Conservation (phyloP, 2,329 filamentous ascomycete species). For the Lachnellula arida region DNA sequence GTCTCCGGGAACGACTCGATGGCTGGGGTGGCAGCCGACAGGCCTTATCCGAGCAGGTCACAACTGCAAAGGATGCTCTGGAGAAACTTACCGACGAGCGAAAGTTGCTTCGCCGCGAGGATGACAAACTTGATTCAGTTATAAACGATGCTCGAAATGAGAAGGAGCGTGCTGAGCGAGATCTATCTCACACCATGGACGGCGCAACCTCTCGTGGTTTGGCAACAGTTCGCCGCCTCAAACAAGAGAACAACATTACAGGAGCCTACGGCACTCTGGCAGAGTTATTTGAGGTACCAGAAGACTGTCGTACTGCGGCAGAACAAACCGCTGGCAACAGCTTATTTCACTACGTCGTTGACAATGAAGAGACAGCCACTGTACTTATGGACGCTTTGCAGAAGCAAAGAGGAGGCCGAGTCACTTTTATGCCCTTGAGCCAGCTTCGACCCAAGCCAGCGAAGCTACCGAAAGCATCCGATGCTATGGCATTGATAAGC, state of each 20-base stretch:
- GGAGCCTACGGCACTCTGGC: slow-evolving; percentile 91
- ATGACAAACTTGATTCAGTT: slow-evolving; percentile 78
- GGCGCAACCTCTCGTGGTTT: slow-evolving; percentile 80
- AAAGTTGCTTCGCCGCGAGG: slow-evolving; percentile 82
- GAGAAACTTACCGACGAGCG: slow-evolving; percentile 81
- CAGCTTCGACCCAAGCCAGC: slow-evolving; percentile 65
- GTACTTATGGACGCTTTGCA: slow-evolving; percentile 75
- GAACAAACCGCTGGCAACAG: slow-evolving; percentile 91
- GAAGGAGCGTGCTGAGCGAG: slow-evolving; percentile 70
- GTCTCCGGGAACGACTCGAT: slow-evolving; percentile 67
- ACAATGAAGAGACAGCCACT: slow-evolving; percentile 83
- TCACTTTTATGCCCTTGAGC: slow-evolving; percentile 93
- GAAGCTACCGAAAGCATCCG: slow-evolving; percentile 79
- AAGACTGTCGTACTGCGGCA: slow-evolving; percentile 80
- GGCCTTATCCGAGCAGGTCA: slow-evolving; percentile 66
- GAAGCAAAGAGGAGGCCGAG: slow-evolving; percentile 72
- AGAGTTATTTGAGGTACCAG: slow-evolving; percentile 83
- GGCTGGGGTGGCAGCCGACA: slow-evolving; percentile 73
- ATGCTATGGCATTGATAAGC: slow-evolving; percentile 80
- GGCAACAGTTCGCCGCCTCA: slow-evolving; percentile 79
- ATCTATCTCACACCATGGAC: slow-evolving; percentile 82
- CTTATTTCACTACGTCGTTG: slow-evolving; percentile 93
- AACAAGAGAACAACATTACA: slow-evolving; percentile 70
- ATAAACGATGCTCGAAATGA: slow-evolving; percentile 72
- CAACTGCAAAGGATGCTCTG: slow-evolving; percentile 70